A percentile compares a stretch with the other conserved stretches of the same genome.
phyloP scores from a whole-genome alignment of 768 basidiomycete species.

The Coprinopsis sp. region DNA sequence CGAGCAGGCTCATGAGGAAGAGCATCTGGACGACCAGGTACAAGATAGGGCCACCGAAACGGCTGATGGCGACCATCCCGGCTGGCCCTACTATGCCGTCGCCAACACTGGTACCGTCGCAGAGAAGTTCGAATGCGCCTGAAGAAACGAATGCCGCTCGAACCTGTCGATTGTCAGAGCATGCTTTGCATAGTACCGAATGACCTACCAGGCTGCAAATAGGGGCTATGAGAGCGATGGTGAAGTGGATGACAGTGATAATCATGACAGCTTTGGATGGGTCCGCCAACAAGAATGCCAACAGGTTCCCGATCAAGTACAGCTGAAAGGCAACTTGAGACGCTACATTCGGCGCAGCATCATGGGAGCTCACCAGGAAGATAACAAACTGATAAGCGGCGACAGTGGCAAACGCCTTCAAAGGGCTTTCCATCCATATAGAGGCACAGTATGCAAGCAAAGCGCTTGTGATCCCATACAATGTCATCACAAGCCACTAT shows the following conservation, averaged over 20 bases:
- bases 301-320: conserved; percentile 62
- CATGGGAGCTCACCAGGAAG: conserved; percentile 65
- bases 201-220: conserved; percentile 65
- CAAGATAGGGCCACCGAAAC: too few relatives aligned
- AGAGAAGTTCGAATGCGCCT: too few relatives aligned
- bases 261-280: conserved; percentile 48
- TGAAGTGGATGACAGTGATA: conserved; percentile 67
- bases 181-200: neutral
- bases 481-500: conserved; percentile 71
- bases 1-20: too few relatives aligned
- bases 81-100: too few relatives aligned
- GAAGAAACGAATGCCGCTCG: too few relatives aligned
- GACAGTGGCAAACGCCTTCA: conserved; percentile 68
- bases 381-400: conserved; percentile 73
- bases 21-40: too few relatives aligned
- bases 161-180: too few relatives aligned
- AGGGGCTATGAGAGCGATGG: conserved; percentile 61
- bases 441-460: conserved; percentile 70
- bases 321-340: conserved; percentile 42
- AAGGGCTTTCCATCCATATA: conserved; percentile 54
- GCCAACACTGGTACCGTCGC: too few relatives aligned
- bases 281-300: conserved; percentile 70
- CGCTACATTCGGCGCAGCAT: neutral
- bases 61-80: too few relatives aligned
- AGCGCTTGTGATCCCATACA: conserved; percentile 66